Conservation (phyloP, 2,329 filamentous ascomycete species). For the Cladosporium sp. region DNA sequence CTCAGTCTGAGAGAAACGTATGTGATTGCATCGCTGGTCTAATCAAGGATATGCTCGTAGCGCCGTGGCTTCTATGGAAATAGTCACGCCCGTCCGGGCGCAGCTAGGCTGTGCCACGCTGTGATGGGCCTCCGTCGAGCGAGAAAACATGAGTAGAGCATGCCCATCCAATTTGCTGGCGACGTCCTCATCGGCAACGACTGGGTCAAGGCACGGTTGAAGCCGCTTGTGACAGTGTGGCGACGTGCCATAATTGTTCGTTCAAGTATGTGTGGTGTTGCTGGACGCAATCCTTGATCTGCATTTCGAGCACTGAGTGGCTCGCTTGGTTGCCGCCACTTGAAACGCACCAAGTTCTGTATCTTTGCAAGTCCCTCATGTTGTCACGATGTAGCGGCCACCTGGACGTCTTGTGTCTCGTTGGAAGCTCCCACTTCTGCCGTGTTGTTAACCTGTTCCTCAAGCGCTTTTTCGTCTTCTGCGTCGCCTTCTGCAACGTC, state of each 20-base stretch:
- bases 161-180: neutral
- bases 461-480: constrained; percentile 10
- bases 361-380: neutral
- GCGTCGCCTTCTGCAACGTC: constrained; percentile 15
- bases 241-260: neutral
- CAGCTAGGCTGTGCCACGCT: neutral
- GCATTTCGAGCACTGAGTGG: neutral
- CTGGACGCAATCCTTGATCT: neutral
- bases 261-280: neutral
- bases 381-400: constrained; percentile 3
- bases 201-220: neutral
- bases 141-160: neutral
- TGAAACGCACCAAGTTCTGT: neutral
- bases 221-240: neutral
- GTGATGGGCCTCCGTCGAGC: neutral
- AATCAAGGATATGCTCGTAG: too few relatives aligned
- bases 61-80: too few relatives aligned
- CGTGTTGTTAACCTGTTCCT: neutral
- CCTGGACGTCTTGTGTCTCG: neutral
- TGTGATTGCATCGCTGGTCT: too few relatives aligned
- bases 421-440: neutral
- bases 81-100: neutral
- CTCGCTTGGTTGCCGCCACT: neutral
- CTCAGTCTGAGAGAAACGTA: neutral
- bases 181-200: neutral